Base-by-base conservation (phyloP, 768 basidiomycete genomes). In the Tulasnella sp. region DNA sequence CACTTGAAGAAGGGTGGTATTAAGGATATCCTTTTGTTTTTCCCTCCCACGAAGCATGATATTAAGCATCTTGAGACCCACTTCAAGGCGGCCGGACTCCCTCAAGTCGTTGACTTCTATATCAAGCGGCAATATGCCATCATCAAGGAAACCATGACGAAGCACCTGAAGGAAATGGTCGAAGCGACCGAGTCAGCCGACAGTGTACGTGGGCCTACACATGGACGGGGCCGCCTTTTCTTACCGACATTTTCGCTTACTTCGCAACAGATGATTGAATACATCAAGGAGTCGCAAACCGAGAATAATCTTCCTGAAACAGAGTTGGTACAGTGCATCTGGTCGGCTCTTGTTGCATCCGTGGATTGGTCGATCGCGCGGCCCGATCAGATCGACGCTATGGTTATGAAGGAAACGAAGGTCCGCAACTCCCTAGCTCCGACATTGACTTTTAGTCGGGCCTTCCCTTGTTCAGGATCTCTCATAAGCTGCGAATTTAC, bases 31-130 rank as follows among this genome's bases (percentile, higher is more conserved):
- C 87, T 94, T 79, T 87, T 88, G 24, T 96, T 98, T 87, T 97
- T 98, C 89, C 96, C 96, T 24, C 86, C 89, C 10, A 93, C 93
- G 85, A 94, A 92, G 85, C 91, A 94, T 80, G 90, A 92, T 73
- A 88, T 88, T 82, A 90, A 92, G 83, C 85, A 87, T 58, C 88
- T 98, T 74, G 95, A 97, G 82, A 92, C 93, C 9, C 92, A 96
- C 84, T 98, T 99, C 89, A 94, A 90, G 86, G 89, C 90, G 79
- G 92, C 91, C 80, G 91, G 91, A 27, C 87, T 98, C 27, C 86
- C 91, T n/a, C 91, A 92, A 82, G 90, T 98, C 62, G 92, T 94
- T 2, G 97, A 99, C 21, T 98, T 95, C 95, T 98, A 94, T 89
- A 91, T 91, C 71, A 98, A 97, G 89, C 92, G 92, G 84, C 94